Conservation (phyloP, 371 early-diverging fungal genomes). For the Smittium mucronatum region DNA sequence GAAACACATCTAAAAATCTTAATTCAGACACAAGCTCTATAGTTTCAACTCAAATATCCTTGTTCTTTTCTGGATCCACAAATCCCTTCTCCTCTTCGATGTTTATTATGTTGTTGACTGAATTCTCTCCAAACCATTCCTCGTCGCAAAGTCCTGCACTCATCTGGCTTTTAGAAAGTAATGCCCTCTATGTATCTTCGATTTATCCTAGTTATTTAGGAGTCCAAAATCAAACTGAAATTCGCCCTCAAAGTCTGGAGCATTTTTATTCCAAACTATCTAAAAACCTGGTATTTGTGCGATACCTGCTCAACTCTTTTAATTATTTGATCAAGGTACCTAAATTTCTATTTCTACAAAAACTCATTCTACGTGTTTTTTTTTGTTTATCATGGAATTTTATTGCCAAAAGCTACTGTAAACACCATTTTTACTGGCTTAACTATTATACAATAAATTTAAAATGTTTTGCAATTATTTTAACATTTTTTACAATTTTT, state of each 20-base stretch:
- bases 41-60: not conserved
- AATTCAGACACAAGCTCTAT: not conserved
- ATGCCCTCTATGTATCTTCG: not conserved
- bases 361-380: no score
- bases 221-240: not conserved
- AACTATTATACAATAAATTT: not conserved
- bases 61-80: not conserved
- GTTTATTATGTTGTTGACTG: not conserved
- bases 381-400: no score
- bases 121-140: not conserved
- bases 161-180: not conserved
- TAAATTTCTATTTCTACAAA: no score
- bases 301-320: not conserved
- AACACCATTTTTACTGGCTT: not conserved
- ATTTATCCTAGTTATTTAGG: not conserved
- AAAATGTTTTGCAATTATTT: not conserved
- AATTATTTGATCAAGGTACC: not conserved
- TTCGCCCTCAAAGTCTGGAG: not conserved
- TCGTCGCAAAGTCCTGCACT: not conserved
- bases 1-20: not conserved
- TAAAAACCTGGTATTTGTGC: not conserved
- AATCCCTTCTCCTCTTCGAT: not conserved
- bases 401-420: not conserved
- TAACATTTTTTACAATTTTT: not conserved
- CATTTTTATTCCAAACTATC: not conserved